Percentiles rank a stretch among this genome's conserved stretches.
These are phyloP conservation scores for Onygenales sp. DNA, from an alignment of 2,329 filamentous ascomycete genomes.

Conservation along the genomic window DNA sequence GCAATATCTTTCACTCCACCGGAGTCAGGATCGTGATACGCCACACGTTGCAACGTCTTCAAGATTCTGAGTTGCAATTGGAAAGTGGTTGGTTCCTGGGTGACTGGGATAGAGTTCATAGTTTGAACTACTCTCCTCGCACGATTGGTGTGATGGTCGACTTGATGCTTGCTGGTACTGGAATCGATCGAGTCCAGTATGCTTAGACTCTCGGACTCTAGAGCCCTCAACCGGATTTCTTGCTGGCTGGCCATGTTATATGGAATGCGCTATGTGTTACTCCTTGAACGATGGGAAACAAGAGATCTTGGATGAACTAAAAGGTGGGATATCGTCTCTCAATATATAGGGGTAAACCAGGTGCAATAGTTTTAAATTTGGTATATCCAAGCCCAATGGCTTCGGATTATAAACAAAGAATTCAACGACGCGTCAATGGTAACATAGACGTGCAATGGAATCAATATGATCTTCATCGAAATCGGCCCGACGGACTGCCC, in stretches of 20 bases:
- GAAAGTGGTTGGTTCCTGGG: slow-evolving; percentile 24
- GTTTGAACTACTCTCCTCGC: slow-evolving; percentile 31
- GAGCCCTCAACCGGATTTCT: background rate
- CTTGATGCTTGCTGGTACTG: background rate
- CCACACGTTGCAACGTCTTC: slow-evolving; percentile 39
- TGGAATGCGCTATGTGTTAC: too few relatives aligned
- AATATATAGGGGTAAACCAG: too few relatives aligned
- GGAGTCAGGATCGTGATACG: slow-evolving; percentile 40
- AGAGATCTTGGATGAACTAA: too few relatives aligned
- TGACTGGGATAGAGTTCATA: slow-evolving; percentile 29
- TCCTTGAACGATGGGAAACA: background rate
- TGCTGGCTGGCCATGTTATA: background rate
- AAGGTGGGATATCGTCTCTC: too few relatives aligned
- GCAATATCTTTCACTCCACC: slow-evolving; percentile 38
- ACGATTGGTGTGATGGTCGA: slow-evolving; percentile 15
- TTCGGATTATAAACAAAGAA: too few relatives aligned
- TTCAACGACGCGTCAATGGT: too few relatives aligned
- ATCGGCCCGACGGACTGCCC: too few relatives aligned
- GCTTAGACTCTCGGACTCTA: background rate
- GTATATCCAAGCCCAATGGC: too few relatives aligned
- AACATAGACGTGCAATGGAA: too few relatives aligned
- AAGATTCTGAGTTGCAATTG: slow-evolving; percentile 35
- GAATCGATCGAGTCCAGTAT: background rate
- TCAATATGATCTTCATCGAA: too few relatives aligned
- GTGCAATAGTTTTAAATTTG: too few relatives aligned